Conservation (phyloP, 108 stramenopile genomes). For the Cyclotella cryptica region DNA sequence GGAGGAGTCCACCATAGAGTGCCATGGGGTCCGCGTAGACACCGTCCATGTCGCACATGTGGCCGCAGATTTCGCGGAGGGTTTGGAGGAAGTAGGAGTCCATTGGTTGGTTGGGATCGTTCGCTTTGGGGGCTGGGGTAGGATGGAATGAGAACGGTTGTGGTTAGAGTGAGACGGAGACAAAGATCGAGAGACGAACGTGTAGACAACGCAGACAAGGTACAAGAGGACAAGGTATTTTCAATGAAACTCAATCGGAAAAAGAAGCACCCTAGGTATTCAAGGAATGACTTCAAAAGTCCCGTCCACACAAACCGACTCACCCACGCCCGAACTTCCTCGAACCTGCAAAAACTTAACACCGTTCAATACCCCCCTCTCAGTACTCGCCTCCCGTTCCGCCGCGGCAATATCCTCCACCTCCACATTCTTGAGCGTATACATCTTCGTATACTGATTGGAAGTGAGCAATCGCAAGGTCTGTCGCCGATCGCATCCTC, state of each 20-base stretch:
- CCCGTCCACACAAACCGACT: slow-evolving; percentile 4
- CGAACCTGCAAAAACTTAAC: slow-evolving; percentile 49
- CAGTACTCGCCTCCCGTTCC: slow-evolving; percentile 62
- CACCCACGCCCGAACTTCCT: slow-evolving; percentile 1
- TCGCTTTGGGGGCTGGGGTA: slow-evolving; percentile 8
- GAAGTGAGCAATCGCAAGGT: slow-evolving; percentile 23
- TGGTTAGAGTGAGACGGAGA: not conserved
- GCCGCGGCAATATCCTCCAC: slow-evolving; percentile 61
- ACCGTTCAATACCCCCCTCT: slow-evolving; percentile 64
- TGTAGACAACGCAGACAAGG: too few species aligned
- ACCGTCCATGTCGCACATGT: slow-evolving; percentile 61
- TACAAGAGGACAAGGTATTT: too few species aligned
- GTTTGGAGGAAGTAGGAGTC: slow-evolving; percentile 58
- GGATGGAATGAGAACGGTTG: too few species aligned
- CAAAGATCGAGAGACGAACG: too few species aligned
- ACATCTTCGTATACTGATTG: slow-evolving; percentile 32
- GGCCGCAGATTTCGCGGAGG: slow-evolving; percentile 53
- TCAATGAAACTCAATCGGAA: too few species aligned
- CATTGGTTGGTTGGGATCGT: slow-evolving; percentile 23
- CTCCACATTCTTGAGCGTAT: slow-evolving; percentile 22
- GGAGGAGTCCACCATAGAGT: slow-evolving; percentile 52
- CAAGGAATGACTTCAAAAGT: too few species aligned
- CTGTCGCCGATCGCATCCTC: slow-evolving; percentile 46
- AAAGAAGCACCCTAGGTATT: too few species aligned
- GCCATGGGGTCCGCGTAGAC: slow-evolving; percentile 57